Percentiles rank a stretch among this genome's conserved stretches.
Evolutionary conservation across 2,329 filamentous ascomycete genomes (phyloP).

Genomic region (Curvularia eragrostidis): DNA sequence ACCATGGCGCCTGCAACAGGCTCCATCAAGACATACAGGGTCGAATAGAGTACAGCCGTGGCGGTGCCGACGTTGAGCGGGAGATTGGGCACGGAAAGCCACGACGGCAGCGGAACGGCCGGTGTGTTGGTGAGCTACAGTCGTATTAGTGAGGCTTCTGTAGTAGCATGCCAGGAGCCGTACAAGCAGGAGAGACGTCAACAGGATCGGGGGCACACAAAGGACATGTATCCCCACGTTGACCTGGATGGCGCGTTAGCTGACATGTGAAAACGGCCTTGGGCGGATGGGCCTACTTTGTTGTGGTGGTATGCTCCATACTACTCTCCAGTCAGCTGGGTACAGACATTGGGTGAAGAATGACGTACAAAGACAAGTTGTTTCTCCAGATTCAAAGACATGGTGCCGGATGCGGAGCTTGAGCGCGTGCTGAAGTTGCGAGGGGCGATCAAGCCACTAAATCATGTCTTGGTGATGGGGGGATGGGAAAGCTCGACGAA

Average conservation of each 20-base stretch:
- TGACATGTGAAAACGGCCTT: conserved; percentile 23
- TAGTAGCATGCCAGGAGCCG: conserved; percentile 35
- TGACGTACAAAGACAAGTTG: conserved; percentile 79
- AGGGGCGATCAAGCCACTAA: conserved; percentile 26
- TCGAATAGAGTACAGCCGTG: conserved; percentile 68
- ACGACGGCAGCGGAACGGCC: conserved; percentile 61
- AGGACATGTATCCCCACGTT: conserved; percentile 81
- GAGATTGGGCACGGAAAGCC: conserved; percentile 62
- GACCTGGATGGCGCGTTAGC: conserved; percentile 57
- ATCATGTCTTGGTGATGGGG: conserved; percentile 37
- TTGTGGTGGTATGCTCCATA: conserved; percentile 87
- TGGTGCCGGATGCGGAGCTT: conserved; percentile 45
- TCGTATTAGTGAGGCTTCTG: conserved; percentile 15
- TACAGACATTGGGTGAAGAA: conserved; percentile 9
- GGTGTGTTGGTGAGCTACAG: conserved; percentile 64
- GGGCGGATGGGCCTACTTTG: conserved; percentile 54
- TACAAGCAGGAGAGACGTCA: conserved; percentile 76
- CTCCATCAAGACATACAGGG: conserved; percentile 89
- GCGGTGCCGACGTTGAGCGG: conserved; percentile 67
- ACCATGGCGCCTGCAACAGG: conserved; percentile 85
- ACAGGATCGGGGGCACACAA: conserved; percentile 77
- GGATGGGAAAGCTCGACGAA: conserved; percentile 4
- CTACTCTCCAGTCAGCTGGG: conserved; percentile 54
- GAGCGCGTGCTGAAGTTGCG: conserved; percentile 34
- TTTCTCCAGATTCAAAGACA: conserved; percentile 76